Evolutionary conservation across 2,329 filamentous ascomycete genomes (phyloP).

Genomic region (Drechslerella dactyloides): DNA sequence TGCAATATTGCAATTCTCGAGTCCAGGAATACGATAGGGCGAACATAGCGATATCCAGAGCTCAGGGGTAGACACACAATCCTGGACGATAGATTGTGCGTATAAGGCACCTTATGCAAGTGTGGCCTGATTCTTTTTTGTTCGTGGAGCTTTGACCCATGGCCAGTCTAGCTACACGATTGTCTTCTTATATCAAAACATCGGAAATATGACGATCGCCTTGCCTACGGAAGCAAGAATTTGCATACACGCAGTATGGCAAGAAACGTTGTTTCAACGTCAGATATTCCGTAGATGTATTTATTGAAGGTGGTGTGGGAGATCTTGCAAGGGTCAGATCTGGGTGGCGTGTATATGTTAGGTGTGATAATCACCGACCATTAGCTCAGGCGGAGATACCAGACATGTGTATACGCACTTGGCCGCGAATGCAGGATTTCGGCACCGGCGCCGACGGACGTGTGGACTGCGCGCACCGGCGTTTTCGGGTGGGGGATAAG

Average conservation of each 20-base stretch:
- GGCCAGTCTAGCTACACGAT: background rate
- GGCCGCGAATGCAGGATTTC: too few species aligned
- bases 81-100: conserved; percentile 4
- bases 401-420: conserved; percentile 15
- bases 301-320: conserved; percentile 1
- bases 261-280: conserved; percentile 13
- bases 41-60: too few species aligned
- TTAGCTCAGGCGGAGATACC: too few species aligned
- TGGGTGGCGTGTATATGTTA: conserved; percentile 20
- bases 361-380: too few species aligned
- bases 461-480: conserved; percentile 11
- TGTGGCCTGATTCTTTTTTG: conserved; percentile 45
- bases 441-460: conserved; percentile 2
- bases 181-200: background rate
- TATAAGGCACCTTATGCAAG: conserved; percentile 43
- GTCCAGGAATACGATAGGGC: background rate
- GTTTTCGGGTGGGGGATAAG: conserved; percentile 46
- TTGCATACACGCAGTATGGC: too few species aligned
- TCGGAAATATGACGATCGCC: background rate
- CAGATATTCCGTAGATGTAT: background rate
- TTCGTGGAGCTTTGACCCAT: conserved; percentile 2
- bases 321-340: conserved; percentile 10
- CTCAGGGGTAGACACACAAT: conserved; percentile 14
- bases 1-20: too few species aligned
- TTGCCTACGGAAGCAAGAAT: too few species aligned